These are phyloP conservation scores for Trichoderma guizhouense DNA, from an alignment of 2,329 filamentous ascomycete species.

Conservation along the genomic window DNA sequence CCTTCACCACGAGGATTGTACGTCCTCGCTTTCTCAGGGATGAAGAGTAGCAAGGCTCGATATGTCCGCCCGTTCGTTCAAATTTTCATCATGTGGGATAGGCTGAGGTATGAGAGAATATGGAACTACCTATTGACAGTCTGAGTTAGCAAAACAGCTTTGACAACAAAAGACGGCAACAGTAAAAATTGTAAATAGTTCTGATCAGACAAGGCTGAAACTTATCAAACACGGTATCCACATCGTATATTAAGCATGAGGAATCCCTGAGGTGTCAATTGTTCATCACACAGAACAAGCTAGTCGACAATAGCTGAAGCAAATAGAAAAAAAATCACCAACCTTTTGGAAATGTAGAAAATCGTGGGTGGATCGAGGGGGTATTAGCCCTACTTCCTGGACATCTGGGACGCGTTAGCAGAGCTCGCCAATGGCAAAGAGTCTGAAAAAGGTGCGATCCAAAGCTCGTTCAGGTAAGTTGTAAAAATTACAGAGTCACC, in stretches of 20 bases:
- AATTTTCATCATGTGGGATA: constrained; percentile 55
- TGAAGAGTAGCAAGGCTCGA: constrained; percentile 49
- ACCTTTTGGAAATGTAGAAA: constrained; percentile 43
- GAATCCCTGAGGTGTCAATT: constrained; percentile 63
- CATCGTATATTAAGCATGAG: constrained; percentile 65
- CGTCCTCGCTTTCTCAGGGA: constrained; percentile 52
- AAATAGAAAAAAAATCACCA: constrained; percentile 28
- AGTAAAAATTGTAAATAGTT: constrained; percentile 27
- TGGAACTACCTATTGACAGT: constrained; percentile 41
- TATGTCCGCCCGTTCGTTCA: constrained; percentile 71
- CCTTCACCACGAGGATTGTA: constrained; percentile 60
- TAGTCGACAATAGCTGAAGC: constrained; percentile 17
- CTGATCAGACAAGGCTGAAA: constrained; percentile 68
- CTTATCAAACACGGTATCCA: constrained; percentile 56
- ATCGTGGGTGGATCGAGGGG: not conserved
- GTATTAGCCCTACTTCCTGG: not conserved
- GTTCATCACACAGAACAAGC: constrained; percentile 54
- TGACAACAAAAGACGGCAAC: constrained; percentile 22
- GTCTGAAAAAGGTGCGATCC: constrained; percentile 19
- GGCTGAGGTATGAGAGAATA: constrained; percentile 5
- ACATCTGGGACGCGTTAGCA: constrained; percentile 22
- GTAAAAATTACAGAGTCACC: constrained; percentile 51
- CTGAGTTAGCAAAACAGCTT: constrained; percentile 36
- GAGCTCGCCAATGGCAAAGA: not conserved
- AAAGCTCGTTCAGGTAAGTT: constrained; percentile 52